phyloP scores from a whole-genome alignment of 1,139 yeast genomes.

The Taphrina pruni region DNA sequence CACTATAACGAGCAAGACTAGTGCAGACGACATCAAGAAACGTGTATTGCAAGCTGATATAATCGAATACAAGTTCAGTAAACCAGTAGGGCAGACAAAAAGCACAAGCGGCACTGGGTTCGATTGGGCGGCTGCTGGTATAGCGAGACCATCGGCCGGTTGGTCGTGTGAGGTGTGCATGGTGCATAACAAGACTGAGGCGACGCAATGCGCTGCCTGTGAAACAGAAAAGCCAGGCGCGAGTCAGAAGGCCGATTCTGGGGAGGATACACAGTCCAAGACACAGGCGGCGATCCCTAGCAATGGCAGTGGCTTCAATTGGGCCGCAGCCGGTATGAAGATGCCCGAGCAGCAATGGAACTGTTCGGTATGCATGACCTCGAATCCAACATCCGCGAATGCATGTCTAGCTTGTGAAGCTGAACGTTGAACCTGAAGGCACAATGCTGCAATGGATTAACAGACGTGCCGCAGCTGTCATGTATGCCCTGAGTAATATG shows the following conservation, averaged over 20 bases:
- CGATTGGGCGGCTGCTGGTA: constrained; percentile 38
- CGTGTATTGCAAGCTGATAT: constrained; percentile 15
- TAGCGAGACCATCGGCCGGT: constrained; percentile 21
- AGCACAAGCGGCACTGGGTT: constrained; percentile 8
- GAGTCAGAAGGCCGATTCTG: neutral
- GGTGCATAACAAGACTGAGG: constrained; percentile 27
- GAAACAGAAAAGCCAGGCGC: constrained; percentile 24
- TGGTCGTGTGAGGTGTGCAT: constrained; percentile 40
- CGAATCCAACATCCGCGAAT: constrained; percentile 19
- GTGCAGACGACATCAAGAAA: neutral
- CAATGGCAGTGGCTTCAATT: constrained; percentile 33
- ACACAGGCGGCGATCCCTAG: neutral
- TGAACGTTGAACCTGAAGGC: neutral
- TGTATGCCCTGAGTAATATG: no score
- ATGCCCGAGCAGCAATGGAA: constrained; percentile 30
- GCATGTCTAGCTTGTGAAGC: constrained; percentile 35
- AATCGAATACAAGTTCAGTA: constrained; percentile 3
- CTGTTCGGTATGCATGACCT: constrained; percentile 37
- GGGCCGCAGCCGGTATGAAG: constrained; percentile 41
- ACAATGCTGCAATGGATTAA: no score
- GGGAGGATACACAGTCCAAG: neutral
- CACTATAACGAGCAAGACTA: neutral
- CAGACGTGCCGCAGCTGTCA: no score
- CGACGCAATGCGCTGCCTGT: constrained; percentile 24
- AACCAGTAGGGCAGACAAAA: neutral